Base-by-base conservation (phyloP, 2,329 filamentous ascomycete genomes). In the Zymoseptoria crescenta region DNA sequence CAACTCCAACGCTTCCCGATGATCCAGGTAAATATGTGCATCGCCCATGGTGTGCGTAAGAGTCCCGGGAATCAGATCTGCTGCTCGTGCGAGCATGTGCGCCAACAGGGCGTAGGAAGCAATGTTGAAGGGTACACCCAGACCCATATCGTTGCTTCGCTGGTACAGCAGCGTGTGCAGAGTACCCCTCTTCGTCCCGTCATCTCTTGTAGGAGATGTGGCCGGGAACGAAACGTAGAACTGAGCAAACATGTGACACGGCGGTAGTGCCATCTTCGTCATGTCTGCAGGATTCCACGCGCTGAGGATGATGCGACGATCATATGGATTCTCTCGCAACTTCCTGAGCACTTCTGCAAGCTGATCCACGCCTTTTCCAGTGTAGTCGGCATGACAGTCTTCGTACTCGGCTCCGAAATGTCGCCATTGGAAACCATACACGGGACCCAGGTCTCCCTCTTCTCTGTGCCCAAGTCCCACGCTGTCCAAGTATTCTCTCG, bases 341-440 rank as follows among this genome's bases (percentile, higher is more conserved):
- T 96, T 96, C 69, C 88, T 79, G 41, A 99, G 84, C n/a, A 97
- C 86, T 61, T 95, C 88, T 16, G 89, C 88, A 45, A 99, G 80
- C 78, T 99, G 94, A 72, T 99, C 94, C 16, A 96, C 90, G 19
- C 94, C 94, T 72, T 96, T 81, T 0, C 89, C 91, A 0, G 84
- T 81, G 75, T 99, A 99, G 72, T 97, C 91, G 0, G 88, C 82
- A 64, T 85, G 79, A 13, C 87, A 82, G 70, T 93, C 88, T 19
- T 86, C 79, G 73, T 99, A 99, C 62, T 91, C 85, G 4, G 94
- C 94, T 55, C 94, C 94, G 70, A 99, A 99, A 75, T 97, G 93
- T 2, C 94, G 88, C 94, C 94, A 99, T 76, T 99, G 94, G 77
- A 99, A 99, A 1, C 94, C 94, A 73, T 99, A 99, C 0, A 97